Percentiles rank a stretch among this genome's conserved stretches.
Conservation (phyloP, 225 moss, liverwort and hornwort genomes). For the Antitrichia curtipendula region DNA sequence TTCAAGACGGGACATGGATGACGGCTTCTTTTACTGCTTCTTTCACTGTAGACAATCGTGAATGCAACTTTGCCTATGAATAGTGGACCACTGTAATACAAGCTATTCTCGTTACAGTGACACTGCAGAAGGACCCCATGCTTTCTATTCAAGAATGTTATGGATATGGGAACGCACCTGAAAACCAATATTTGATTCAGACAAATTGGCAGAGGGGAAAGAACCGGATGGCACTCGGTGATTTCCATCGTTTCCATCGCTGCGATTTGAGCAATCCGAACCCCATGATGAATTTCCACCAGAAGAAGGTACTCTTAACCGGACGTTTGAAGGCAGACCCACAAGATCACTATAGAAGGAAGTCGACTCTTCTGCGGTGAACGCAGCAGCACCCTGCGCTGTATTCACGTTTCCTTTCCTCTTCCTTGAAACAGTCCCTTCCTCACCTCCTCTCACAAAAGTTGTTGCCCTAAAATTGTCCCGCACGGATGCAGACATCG, state of each 20-base stretch:
- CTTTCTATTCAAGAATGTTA: not conserved
- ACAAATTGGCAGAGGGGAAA: not conserved
- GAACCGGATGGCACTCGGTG: not conserved
- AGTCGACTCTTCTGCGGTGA: constrained; percentile 33
- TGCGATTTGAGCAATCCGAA: not conserved
- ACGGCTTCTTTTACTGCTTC: not conserved
- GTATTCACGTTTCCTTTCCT: constrained; percentile 23
- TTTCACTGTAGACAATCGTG: not conserved
- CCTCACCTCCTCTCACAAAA: constrained; percentile 29
- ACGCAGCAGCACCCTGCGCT: constrained; percentile 16
- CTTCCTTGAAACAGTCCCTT: constrained; percentile 2
- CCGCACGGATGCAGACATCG: constrained; percentile 11
- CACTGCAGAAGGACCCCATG: not conserved
- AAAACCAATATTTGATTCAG: constrained; percentile 36
- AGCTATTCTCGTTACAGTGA: not conserved
- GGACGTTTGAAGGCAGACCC: constrained; percentile 25
- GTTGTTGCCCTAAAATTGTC: not conserved
- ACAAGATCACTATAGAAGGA: constrained; percentile 34
- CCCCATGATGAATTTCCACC: not conserved
- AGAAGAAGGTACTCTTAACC: not conserved
- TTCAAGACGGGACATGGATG: not conserved
- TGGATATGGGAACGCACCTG: not conserved
- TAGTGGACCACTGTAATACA: not conserved
- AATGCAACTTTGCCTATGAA: not conserved
- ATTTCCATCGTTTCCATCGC: not conserved